These are phyloP conservation scores for Macadamia tetraphylla DNA, from an alignment of 164 flowering plant species.

Conservation along the genomic window DNA sequence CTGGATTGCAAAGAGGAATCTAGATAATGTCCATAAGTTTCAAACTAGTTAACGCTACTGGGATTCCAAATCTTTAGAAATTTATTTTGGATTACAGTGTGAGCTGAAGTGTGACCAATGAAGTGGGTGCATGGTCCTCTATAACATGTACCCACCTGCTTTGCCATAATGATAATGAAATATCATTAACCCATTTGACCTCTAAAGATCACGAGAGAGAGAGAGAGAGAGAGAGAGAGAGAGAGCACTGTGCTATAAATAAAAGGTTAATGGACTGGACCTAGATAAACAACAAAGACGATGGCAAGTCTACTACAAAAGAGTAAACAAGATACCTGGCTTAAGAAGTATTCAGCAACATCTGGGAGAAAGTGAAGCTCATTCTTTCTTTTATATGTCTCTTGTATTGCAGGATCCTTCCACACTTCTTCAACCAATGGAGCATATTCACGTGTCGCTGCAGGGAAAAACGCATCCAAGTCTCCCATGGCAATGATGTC, in stretches of 20 bases:
- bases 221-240: too few species aligned
- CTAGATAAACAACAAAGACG: background rate
- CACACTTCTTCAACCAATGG: conserved; percentile 97
- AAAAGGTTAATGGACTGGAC: too few species aligned
- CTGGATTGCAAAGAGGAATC: background rate
- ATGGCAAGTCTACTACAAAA: background rate
- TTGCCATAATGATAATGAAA: too few species aligned
- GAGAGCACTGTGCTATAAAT: too few species aligned
- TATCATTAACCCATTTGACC: too few species aligned
- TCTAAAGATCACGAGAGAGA: too few species aligned
- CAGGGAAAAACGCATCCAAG: conserved; percentile 96
- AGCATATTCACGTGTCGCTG: conserved; percentile 99
- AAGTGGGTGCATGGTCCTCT: too few species aligned
- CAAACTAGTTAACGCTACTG: too few species aligned
- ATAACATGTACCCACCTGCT: too few species aligned
- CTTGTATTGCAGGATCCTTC: conserved; percentile 92
- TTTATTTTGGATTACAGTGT: too few species aligned
- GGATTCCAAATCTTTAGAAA: too few species aligned
- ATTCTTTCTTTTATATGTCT: conserved; percentile 69
- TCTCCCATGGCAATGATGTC: conserved; percentile 98
- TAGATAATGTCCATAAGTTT: background rate
- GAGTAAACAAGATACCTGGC: conserved; percentile 48
- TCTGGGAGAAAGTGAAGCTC: conserved; percentile 97
- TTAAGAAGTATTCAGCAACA: conserved; percentile 88
- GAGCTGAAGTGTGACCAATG: too few species aligned